A percentile compares a stretch with the other conserved stretches of the same genome.
These are phyloP conservation scores for Allantophomopsis lycopodina DNA, from an alignment of 2,329 filamentous ascomycete species.

Conservation along the genomic window DNA sequence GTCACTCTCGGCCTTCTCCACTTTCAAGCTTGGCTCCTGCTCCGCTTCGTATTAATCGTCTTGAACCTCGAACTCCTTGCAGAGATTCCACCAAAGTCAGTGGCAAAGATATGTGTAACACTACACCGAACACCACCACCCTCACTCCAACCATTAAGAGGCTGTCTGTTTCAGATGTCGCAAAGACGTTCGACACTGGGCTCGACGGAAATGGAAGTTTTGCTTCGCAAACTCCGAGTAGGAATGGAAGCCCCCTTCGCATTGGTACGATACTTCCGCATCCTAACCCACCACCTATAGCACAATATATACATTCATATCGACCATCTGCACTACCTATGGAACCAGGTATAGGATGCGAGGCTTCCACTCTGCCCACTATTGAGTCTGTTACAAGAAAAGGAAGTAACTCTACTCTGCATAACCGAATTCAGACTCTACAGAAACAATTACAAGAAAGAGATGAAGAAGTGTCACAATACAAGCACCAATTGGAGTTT, in stretches of 20 bases:
- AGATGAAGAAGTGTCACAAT: constrained; percentile 28
- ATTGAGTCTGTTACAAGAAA: not conserved
- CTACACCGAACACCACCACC: too few species aligned
- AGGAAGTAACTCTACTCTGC: constrained; percentile 21
- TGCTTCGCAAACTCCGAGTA: not conserved
- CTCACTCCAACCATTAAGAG: too few species aligned
- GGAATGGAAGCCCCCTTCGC: not conserved
- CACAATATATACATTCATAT: not conserved
- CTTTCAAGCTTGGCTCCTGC: too few species aligned
- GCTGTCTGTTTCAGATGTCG: too few species aligned
- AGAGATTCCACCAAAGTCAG: too few species aligned
- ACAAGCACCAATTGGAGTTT: constrained; percentile 31
- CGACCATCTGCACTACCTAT: not conserved
- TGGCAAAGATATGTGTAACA: too few species aligned
- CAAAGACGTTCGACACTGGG: too few species aligned
- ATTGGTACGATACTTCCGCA: not conserved
- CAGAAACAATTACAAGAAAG: constrained; percentile 30
- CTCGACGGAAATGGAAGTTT: too few species aligned
- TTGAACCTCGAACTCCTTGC: too few species aligned
- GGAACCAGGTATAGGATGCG: not conserved
- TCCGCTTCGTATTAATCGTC: too few species aligned
- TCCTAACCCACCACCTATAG: not conserved
- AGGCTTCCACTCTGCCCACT: constrained; percentile 1
- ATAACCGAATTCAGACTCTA: constrained; percentile 33
- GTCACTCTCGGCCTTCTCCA: too few species aligned